A percentile compares a stretch with the other conserved stretches of the same genome.
These are phyloP conservation scores for Taiozyma sp. DNA, from an alignment of 1,139 yeast species.

Conservation along the genomic window DNA sequence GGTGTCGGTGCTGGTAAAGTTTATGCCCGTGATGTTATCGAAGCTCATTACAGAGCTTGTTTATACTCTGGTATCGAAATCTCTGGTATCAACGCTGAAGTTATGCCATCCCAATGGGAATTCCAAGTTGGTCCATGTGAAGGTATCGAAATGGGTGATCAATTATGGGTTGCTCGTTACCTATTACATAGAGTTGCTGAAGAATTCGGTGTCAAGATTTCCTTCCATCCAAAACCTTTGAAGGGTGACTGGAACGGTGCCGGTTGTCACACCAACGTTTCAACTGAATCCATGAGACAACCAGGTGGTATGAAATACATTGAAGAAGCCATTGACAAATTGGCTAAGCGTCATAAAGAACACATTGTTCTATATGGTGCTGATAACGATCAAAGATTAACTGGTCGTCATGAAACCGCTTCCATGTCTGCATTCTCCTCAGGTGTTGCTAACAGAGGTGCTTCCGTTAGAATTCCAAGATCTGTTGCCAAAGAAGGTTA, in stretches of 20 bases:
- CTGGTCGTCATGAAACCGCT: constrained; percentile 99
- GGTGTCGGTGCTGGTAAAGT: constrained; percentile 99
- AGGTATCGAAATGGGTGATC: constrained; percentile 96
- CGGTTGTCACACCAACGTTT: constrained; percentile 98
- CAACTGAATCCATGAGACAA: constrained; percentile 84
- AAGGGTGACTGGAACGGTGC: constrained; percentile 99
- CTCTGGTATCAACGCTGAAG: constrained; percentile 98
- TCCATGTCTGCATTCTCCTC: constrained; percentile 84
- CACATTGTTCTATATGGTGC: constrained; percentile 94
- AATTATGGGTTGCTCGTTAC: constrained; percentile 94
- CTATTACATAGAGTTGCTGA: constrained; percentile 92
- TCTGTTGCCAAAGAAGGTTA: constrained; percentile 96
- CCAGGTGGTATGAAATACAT: constrained; percentile 96
- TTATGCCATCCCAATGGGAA: constrained; percentile 99
- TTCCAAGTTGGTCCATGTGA: constrained; percentile 98
- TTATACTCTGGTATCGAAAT: constrained; percentile 83
- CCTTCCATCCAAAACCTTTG: constrained; percentile 98
- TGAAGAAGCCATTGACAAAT: constrained; percentile 87
- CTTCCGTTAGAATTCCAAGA: constrained; percentile 97
- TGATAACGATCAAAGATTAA: constrained; percentile 91
- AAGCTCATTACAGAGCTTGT: constrained; percentile 99
- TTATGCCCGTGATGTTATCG: constrained; percentile 95
- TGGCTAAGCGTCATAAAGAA: constrained; percentile 94
- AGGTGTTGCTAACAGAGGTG: constrained; percentile 99
- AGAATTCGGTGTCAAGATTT: constrained; percentile 97